phyloP scores from a whole-genome alignment of 495 filamentous ascomycete species.

The Mycothermus thermophilus region DNA sequence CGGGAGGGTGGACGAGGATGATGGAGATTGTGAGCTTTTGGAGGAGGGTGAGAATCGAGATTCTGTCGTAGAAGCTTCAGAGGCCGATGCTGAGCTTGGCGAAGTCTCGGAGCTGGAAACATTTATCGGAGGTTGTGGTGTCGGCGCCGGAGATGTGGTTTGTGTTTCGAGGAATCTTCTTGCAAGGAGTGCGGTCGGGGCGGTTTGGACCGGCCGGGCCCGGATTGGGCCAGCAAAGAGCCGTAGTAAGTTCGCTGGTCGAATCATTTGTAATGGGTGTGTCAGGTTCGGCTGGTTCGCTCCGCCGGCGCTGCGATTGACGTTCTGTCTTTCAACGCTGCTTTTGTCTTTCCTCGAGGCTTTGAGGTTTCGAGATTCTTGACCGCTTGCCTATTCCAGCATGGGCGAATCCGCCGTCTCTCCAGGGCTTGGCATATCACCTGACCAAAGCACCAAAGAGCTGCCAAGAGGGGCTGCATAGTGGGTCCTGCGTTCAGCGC shows the following conservation, averaged over 20 bases:
- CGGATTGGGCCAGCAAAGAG: slow-evolving; percentile 3
- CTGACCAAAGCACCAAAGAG: no score
- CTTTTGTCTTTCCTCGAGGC: not conserved
- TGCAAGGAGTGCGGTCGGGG: no score
- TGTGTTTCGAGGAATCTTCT: no score
- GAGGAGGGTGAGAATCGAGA: not conserved
- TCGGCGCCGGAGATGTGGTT: not conserved
- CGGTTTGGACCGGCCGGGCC: not conserved
- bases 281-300: no score
- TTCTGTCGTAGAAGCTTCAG: not conserved
- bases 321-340: no score
- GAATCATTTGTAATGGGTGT: no score
- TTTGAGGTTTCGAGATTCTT: slow-evolving; percentile 1
- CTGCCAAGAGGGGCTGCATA: not conserved
- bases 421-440: no score
- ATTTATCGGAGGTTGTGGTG: slow-evolving; percentile 1
- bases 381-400: slow-evolving; percentile 6
- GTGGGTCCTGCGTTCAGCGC: slow-evolving; percentile 3
- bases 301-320: no score
- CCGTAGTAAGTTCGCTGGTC: slow-evolving; percentile 5
- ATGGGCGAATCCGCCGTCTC: no score
- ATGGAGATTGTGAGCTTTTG: not conserved
- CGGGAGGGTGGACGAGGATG: not conserved
- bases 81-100: not conserved
- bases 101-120: not conserved